Evolutionary conservation across 306 rosid species (phyloP).

Genomic region (Trifolium fragiferum): DNA sequence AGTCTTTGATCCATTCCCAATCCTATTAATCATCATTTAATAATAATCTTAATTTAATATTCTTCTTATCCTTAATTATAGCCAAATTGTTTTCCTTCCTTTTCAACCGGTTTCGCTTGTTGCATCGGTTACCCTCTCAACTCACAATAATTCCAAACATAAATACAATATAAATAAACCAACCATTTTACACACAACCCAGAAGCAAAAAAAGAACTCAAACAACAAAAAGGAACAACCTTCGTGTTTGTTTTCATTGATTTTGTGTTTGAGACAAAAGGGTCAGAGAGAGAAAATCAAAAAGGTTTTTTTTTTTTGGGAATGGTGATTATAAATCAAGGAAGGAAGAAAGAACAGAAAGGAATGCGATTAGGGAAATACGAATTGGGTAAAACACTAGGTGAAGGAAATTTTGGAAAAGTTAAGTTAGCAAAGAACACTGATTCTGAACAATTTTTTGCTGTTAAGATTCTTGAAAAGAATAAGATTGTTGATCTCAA

Average conservation of each 20-base stretch:
- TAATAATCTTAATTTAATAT: conserved; percentile 3
- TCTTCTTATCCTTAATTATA: background rate
- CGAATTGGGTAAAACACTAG: conserved; percentile 66
- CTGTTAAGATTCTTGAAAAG: conserved; percentile 81
- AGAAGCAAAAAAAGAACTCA: background rate
- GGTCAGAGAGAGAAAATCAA: background rate
- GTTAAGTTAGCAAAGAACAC: conserved; percentile 68
- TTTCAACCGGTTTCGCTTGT: conserved; percentile 27
- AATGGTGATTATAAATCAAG: conserved; percentile 47
- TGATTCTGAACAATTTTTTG: conserved; percentile 57
- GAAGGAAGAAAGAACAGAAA: conserved; percentile 18
- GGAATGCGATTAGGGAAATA: conserved; percentile 75
- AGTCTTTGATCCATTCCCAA: background rate
- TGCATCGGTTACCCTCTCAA: background rate
- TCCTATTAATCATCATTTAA: background rate
- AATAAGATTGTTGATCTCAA: conserved; percentile 59
- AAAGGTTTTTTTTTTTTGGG: background rate
- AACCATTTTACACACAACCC: background rate
- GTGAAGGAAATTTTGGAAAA: conserved; percentile 85
- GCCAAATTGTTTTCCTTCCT: background rate
- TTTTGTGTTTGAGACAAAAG: background rate
- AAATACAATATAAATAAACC: background rate
- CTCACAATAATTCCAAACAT: background rate
- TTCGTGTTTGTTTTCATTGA: background rate
- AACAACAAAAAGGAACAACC: background rate